Base-by-base conservation (phyloP, 805 yeast species). In the Kluyveromyces starmeri region DNA sequence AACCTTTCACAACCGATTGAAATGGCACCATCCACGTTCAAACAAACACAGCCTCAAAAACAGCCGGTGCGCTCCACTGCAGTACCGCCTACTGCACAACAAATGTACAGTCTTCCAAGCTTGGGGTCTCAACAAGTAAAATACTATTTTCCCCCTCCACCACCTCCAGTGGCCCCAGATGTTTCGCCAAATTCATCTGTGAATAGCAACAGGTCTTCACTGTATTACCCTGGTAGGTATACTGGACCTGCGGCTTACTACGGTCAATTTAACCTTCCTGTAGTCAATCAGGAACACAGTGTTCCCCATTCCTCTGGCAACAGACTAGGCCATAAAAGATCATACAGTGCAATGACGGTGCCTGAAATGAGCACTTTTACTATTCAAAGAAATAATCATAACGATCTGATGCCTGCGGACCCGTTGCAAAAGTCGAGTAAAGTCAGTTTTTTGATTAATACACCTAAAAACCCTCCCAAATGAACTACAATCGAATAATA, bases 391-490 rank as follows among this genome's bases (percentile, higher is more conserved):
- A 12, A 13, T 12, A 18, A 30, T 6, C 33, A 17, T 13, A 21
- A 15, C 4, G 26, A 30, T 4, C 9, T 20, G 13, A 17, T 19
- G 13, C n/a, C 12, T 4, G 9, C 9, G 43, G 34, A 32, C 43
- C 47, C 13, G 50, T 48, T 3, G 34, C 20, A 41, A 8, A 41
- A 47, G 3, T 51, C 45, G 28, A 42, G 45, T 18, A 53, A 53
- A 16, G 55, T 53, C 18, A 52, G 52, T 31, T 53, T 53, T 38
- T 35, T 53, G 32, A 53, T 53, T 9, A 57, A 53, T 37, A 53
- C 59, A 1, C 59, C 58, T 25, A 53, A 51, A 32, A 55, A 53
- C 41, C 59, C 59, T 15, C 59, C 59, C 11, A 56, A 12, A 14
- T 24, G 12, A 27, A 16, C 14, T 30, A 36, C n/a, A n/a, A n/a